Evolutionary conservation across 768 basidiomycete genomes (phyloP), one percentile per base, ranked within the genome.

Genomic region (Phanerochaete sordida): DNA sequence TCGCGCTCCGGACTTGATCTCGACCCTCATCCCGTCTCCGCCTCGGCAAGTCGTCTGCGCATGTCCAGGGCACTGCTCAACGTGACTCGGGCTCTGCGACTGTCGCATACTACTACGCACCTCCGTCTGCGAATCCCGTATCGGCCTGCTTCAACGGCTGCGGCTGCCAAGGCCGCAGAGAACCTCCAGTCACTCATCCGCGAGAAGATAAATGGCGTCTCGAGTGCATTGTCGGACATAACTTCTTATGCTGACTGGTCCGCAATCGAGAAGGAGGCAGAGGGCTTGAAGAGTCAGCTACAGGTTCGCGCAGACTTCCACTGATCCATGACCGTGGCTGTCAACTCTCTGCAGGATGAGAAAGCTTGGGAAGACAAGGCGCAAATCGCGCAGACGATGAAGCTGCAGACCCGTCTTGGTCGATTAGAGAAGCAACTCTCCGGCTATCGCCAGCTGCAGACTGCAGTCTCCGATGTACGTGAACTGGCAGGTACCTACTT

Each of bases 341-440:
- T n/a, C n/a, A n/a, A n/a, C n/a, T n/a, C n/a, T n/a, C 23, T 27
- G 24, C 19, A 59, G 58, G 60, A 50, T 39, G 53, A 56, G 49
- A 49, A 31, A 9, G 33, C 37, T 16, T 63, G 62, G 65, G 30
- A 51, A 1, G 45, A 57, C 4, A 54, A 62, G 9, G 48, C 62
- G 13, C 50, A 33, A 19, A 51, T 51, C 37, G 55, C 57, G n/a
- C 56, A 53, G 8, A 60, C 62, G 11, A 30, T 61, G 9, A 57
- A 56, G 35, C 47, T 45, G 15, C 62, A 63, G 39, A 33, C 62
- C 16, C 57, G 60, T 15, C 53, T 64, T 7, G 48, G 50, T 0
- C 57, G 58, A n/a, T 30, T 66, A 35, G 60, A 63, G 33, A 56
- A 57, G 39, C 60, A 60, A 31, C 39, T 66, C 3, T n/a, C 50